Evolutionary conservation across 1,284 basidiomycete genomes (phyloP).

Genomic region (Fistulina hepatica): DNA sequence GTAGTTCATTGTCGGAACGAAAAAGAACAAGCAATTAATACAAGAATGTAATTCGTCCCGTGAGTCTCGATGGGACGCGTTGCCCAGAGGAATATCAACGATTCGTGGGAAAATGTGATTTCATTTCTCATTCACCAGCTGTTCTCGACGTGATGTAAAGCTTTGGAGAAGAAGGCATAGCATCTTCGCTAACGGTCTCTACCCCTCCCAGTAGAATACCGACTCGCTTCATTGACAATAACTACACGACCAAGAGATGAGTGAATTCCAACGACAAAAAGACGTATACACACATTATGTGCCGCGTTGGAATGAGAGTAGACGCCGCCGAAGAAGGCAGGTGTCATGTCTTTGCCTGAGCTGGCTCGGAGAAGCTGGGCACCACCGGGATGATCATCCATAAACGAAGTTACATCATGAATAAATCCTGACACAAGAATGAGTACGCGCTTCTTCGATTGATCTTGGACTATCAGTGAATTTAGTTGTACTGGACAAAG

Average conservation of each 20-base stretch:
- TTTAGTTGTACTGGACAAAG: slow-evolving; percentile 5
- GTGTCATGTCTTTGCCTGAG: slow-evolving; percentile 74
- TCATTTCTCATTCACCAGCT: too few species aligned
- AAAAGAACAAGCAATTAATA: too few species aligned
- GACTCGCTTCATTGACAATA: slow-evolving; percentile 77
- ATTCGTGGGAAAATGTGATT: too few species aligned
- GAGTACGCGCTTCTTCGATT: slow-evolving; percentile 53
- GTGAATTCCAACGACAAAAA: background rate
- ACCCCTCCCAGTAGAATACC: slow-evolving; percentile 63
- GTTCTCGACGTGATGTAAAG: too few species aligned
- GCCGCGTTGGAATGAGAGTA: slow-evolving; percentile 82
- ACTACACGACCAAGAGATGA: too few species aligned
- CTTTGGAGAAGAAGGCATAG: background rate
- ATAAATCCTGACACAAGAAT: slow-evolving; percentile 79
- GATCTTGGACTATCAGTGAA: slow-evolving; percentile 44
- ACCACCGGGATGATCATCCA: slow-evolving; percentile 79
- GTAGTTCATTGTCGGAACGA: too few species aligned
- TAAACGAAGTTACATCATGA: slow-evolving; percentile 71
- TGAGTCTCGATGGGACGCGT: too few species aligned
- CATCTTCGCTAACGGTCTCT: background rate
- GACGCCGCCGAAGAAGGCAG: slow-evolving; percentile 75
- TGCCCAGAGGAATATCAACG: too few species aligned
- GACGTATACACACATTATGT: slow-evolving; percentile 47
- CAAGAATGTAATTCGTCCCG: too few species aligned
- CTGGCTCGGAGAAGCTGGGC: slow-evolving; percentile 46